Evolutionary conservation across 495 filamentous ascomycete genomes (phyloP), one percentile per base, ranked within the genome.

Genomic region (Aspergillus haitiensis): DNA sequence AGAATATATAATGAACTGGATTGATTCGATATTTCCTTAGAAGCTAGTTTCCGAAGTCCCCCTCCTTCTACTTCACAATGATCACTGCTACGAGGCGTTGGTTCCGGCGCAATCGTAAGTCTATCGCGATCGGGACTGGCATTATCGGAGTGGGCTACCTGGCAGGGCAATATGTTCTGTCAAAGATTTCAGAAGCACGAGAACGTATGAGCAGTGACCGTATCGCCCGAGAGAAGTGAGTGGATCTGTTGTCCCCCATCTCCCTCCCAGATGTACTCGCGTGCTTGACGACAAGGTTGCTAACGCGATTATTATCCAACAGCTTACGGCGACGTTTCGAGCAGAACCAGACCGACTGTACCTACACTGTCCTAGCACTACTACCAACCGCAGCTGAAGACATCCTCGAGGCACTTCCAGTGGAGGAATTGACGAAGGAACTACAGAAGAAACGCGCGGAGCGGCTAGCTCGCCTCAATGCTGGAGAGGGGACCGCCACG

Each of bases 331-430:
- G 94, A 56, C 88, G 94, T 64, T 98, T 98, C 78, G 90, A 97
- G 71, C 94, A 98, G 72, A 98, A 98, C 68, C 94, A 98, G 66
- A 93, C 96, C 70, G 95, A 98, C 74, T 98, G 94, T 73, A 96
- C 92, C 48, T 96, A 91, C 72, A 98, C 94, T n/a, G 91, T 98
- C 27, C 87, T 97, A 13, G 94, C 91, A n/a, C 81, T 98, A 53
- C 81, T 98, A 10, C 95, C 95, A 2, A 94, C 92, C 35, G 90
- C 91, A 6, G 91, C 91, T 7, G 85, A 93, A 58, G 89, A 96
- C 67, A 91, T 98, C 60, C 76, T 97, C 59, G 86, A 91, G 59
- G 88, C 88, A 13, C 81, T 97, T 59, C 90, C 93, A 21, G 94
- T 96, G 27, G 94, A 98, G 72, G 84, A 88, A 55, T 87, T 95